phyloP scores from a whole-genome alignment of 2,329 filamentous ascomycete species.

The Bipolaris cookei region DNA sequence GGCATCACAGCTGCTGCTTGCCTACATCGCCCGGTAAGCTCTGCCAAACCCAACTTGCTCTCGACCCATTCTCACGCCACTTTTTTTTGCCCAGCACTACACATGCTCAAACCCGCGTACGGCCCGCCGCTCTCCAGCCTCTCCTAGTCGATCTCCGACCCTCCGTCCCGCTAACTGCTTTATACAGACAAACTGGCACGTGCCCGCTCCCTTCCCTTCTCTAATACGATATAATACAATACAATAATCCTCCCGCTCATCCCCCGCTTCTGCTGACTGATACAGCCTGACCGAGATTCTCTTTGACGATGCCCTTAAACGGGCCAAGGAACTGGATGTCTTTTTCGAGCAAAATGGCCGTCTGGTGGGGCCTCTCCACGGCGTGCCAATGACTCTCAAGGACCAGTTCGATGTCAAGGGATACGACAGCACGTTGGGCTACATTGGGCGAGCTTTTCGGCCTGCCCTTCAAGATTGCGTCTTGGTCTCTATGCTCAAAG shows the following conservation, averaged over 20 bases:
- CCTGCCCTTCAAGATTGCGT: conserved; percentile 59
- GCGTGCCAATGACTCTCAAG: conserved; percentile 57
- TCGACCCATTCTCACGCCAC: conserved; percentile 48
- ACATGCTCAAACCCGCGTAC: conserved; percentile 41
- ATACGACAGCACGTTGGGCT: conserved; percentile 62
- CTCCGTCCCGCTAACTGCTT: conserved; percentile 43
- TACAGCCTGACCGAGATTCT: conserved; percentile 56
- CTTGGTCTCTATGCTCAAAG: conserved; percentile 64
- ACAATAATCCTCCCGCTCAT: too few species aligned
- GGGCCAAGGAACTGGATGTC: conserved; percentile 52
- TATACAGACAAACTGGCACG: conserved; percentile 48
- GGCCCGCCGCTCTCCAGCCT: conserved; percentile 1
- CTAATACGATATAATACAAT: too few species aligned
- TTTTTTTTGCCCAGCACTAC: conserved; percentile 31
- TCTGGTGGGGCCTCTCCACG: conserved; percentile 56
- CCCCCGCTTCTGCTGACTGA: conserved; percentile 19
- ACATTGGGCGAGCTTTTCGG: conserved; percentile 65
- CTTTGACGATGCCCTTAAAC: conserved; percentile 52
- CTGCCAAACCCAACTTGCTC: conserved; percentile 9
- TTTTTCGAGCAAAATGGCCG: conserved; percentile 46
- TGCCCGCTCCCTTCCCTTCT: conserved; percentile 31
- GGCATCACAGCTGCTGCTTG: conserved; percentile 35
- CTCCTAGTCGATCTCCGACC: background rate
- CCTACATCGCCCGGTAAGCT: conserved; percentile 42
- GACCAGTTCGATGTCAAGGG: conserved; percentile 58